These are phyloP conservation scores for Botryosphaeria dothidea DNA, from an alignment of 2,329 filamentous ascomycete genomes.

Conservation along the genomic window DNA sequence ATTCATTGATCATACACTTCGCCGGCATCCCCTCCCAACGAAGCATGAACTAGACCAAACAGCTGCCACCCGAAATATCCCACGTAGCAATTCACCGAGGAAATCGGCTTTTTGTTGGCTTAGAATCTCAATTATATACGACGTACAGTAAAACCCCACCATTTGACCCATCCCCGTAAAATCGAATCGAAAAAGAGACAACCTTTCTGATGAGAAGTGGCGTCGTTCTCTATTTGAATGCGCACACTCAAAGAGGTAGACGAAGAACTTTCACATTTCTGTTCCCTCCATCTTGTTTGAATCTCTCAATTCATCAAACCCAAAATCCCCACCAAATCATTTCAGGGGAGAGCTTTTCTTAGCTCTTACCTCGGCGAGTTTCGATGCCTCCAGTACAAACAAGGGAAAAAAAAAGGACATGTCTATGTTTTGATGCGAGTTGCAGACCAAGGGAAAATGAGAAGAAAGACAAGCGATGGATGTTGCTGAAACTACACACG, in stretches of 20 bases:
- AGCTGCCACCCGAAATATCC: neutral
- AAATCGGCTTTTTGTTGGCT: neutral
- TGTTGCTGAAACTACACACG: neutral
- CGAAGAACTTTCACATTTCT: neutral
- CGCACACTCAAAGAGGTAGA: no score
- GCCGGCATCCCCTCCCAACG: no score
- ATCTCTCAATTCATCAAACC: neutral
- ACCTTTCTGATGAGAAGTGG: neutral
- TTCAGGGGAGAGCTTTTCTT: neutral
- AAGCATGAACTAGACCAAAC: no score
- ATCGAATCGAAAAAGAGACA: neutral
- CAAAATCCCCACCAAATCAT: neutral
- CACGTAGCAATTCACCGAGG: neutral
- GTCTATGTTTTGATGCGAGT: conserved; percentile 4
- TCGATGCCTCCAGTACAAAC: neutral
- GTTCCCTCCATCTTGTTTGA: neutral
- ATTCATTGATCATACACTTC: no score
- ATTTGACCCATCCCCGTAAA: neutral
- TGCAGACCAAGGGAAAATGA: neutral
- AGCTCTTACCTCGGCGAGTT: neutral
- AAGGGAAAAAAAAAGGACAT: neutral
- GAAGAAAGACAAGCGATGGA: neutral
- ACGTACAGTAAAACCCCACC: neutral
- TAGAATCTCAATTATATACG: neutral
- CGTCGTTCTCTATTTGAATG: no score